Base-by-base conservation (phyloP, 495 filamentous ascomycete species). In the Hypoxylon fuscum region DNA sequence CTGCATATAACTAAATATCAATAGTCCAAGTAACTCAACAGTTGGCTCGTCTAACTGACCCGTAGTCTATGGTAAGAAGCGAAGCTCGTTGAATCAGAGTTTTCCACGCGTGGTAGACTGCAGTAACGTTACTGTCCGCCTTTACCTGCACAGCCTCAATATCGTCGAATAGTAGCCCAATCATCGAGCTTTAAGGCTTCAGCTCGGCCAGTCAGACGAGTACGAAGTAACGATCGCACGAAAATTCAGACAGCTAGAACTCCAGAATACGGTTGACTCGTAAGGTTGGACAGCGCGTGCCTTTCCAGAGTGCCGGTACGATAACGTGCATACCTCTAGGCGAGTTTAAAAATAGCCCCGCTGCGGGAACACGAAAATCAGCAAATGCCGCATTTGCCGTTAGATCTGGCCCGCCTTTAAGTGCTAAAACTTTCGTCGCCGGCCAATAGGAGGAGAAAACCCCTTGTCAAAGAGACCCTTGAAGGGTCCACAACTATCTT, bases 71-170 rank as follows among this genome's bases (percentile, higher is more conserved):
- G 15, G 35, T 14, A 5, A 8, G 25, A 27, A 8, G 8, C 38
- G 6, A 6, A 37, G 15, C 34, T 40, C 47, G 32, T 41, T 40
- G 34, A 47, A 56, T 47, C 42, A 53, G 23, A 20, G 21, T 42
- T 47, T 50, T 35, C 31, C 35, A 31, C 32, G 53, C 27, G 21
- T 15, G 15, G 12, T 18, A 12, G 12, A 34, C 7, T 41, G 27
- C n/a, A 42, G 61, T 59, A 64, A 64, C 61, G 61, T 64, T 64
- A 55, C 61, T 38, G 25, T 42, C 47, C 42, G 35, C 21, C 17
- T 17, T 47, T 15, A 40, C 43, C 18, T 40, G 47, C 42, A 34
- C 40, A 34, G 53, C 32, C 58, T 49, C 58, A 49, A 44, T 31
- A 49, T 42, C 18, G 40, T 44, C 17, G 17, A 12, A 55, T 20